Evolutionary conservation across 2,329 filamentous ascomycete species (phyloP).

Genomic region (Aspergillus ibericus): DNA sequence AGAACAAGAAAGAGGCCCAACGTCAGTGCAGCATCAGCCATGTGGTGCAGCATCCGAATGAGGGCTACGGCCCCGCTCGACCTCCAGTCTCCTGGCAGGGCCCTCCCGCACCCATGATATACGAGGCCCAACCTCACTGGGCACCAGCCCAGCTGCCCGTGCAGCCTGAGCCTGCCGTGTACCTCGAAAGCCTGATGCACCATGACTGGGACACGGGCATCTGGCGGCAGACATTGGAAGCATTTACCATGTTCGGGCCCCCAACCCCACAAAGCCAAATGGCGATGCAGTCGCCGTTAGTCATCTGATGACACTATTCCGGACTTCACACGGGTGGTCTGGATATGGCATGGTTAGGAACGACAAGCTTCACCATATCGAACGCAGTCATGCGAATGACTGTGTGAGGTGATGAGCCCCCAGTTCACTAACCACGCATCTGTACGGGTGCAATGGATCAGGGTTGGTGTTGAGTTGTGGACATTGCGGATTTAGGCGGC

Average conservation of each 20-base stretch:
- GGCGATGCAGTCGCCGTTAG: neutral
- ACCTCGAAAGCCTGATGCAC: neutral
- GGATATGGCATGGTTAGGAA: too few relatives aligned
- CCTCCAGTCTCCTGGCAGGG: neutral
- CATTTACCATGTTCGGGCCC: slow-evolving; percentile 8
- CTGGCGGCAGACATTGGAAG: slow-evolving; percentile 7
- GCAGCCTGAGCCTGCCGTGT: neutral
- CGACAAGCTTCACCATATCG: neutral
- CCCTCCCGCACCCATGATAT: neutral
- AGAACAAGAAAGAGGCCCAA: neutral
- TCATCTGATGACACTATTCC: neutral
- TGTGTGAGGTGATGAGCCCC: too few relatives aligned
- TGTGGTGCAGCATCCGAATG: neutral
- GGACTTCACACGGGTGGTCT: too few relatives aligned
- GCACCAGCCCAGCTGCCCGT: neutral
- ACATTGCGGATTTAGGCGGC: too few relatives aligned
- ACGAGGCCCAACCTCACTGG: neutral
- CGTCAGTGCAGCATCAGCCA: neutral
- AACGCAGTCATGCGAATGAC: neutral
- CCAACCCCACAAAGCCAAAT: neutral
- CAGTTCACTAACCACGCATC: too few relatives aligned
- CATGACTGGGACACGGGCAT: neutral
- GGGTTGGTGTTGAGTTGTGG: too few relatives aligned
- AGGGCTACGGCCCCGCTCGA: neutral
- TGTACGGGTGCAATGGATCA: too few relatives aligned